These are phyloP conservation scores for Paraurostyla sp. DNA, from an alignment of 73 alveolate species.

Conservation along the genomic window DNA sequence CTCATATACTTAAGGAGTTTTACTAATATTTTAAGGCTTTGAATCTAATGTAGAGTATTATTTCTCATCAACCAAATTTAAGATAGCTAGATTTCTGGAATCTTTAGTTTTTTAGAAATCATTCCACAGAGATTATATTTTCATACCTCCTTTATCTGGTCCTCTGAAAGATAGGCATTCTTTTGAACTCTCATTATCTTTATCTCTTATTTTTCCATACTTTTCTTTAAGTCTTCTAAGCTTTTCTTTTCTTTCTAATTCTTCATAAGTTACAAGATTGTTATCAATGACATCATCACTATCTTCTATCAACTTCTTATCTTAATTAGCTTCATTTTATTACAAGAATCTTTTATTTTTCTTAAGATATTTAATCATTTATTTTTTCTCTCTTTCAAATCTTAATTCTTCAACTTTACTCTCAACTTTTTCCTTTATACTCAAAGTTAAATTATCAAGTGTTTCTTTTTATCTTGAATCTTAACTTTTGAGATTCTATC, in stretches of 20 bases:
- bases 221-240: background rate
- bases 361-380: background rate
- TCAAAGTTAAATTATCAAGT: background rate
- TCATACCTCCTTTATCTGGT: background rate
- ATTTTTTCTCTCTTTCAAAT: conserved; percentile 31
- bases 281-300: background rate
- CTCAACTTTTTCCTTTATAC: background rate
- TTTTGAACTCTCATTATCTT: background rate
- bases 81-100: too few species aligned
- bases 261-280: conserved; percentile 7
- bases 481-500: background rate
- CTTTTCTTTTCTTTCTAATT: background rate
- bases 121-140: too few species aligned
- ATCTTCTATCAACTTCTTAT: background rate
- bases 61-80: too few species aligned
- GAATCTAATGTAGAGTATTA: too few species aligned
- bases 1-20: too few species aligned
- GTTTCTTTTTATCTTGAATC: background rate
- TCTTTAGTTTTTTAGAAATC: too few species aligned
- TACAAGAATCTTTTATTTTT: background rate
- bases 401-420: conserved; percentile 1
- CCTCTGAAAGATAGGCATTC: conserved; percentile 27
- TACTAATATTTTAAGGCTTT: too few species aligned
- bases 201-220: background rate
- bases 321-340: background rate